Evolutionary conservation across 2,329 filamentous ascomycete species (phyloP), one percentile per base, ranked within the genome.

Genomic region (Chaetothyriales sp.): DNA sequence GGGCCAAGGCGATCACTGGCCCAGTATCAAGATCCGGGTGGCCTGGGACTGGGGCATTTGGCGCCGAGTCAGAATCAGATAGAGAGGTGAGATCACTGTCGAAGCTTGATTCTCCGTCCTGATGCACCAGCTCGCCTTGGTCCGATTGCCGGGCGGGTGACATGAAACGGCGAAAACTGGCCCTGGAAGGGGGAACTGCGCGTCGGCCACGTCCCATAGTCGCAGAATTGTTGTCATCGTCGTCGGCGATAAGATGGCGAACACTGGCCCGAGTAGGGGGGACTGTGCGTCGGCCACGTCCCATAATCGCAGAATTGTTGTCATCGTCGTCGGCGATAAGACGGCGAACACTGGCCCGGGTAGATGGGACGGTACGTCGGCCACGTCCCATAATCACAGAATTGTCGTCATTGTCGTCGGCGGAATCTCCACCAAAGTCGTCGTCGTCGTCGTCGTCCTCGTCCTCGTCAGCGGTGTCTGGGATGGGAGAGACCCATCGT

Each of bases 81-180:
- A 44, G 45, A 13, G 51, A 48, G 15, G 46, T 52, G 37, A 52
- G 46, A 37, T 49, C 46, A 44, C 49, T 44, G 18, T 52, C 51
- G 18, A 52, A 52, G 7, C 45, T 47, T n/a, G 51, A 52, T 20
- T 49, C 46, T 28, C 48, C 51, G 20, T 44, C 51, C 20, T 48
- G 46, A 20, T 44, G 45, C 10, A 43, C 22, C 28, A 49, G 46
- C 45, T 51, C 50, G 44, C 45, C 33, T 15, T 40, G 33, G 13
- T 15, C 13, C 10, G 33, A 40, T 5, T 40, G 33, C 29, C 2
- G 29, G 8, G 5, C 29, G 18, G 18, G 51, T 19, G 46, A 51
- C 4, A 20, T 15, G 28, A 20, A 18, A 40, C 44, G 50, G 20
- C 44, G 10, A 47, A 48, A 18, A 25, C 22, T 3, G 22, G 6